Conservation (phyloP, 306 rosid species). For the Echinosophora koreensis region DNA sequence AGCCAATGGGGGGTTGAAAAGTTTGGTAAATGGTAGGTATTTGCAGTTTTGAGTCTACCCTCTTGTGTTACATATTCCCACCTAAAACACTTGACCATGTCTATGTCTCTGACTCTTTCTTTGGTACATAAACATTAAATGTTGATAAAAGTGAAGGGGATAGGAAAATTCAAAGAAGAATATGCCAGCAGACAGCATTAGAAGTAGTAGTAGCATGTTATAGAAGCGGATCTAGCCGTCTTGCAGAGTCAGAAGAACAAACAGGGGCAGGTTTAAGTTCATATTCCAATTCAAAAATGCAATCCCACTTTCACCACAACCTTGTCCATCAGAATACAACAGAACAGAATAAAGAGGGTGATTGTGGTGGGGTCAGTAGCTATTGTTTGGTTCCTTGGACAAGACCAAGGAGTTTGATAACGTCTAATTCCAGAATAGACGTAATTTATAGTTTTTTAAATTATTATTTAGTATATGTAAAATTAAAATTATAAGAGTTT, state of each 20-base stretch:
- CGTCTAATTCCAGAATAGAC: too few relatives aligned
- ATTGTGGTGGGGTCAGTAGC: neutral
- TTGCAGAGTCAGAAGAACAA: constrained; percentile 9
- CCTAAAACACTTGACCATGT: constrained; percentile 82
- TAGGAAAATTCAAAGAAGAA: constrained; percentile 64
- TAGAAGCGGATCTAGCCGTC: constrained; percentile 39
- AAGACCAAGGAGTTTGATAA: neutral
- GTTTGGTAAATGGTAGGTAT: constrained; percentile 48
- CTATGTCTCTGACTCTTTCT: constrained; percentile 48
- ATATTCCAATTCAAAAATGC: neutral
- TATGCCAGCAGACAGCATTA: constrained; percentile 37
- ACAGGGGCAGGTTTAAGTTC: neutral
- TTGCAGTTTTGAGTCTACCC: constrained; percentile 50
- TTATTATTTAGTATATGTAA: too few relatives aligned
- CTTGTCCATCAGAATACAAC: neutral
- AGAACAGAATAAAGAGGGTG: constrained; percentile 10
- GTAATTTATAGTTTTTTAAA: too few relatives aligned
- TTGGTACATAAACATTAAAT: constrained; percentile 28
- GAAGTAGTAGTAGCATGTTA: constrained; percentile 44
- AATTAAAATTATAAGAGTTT: too few relatives aligned
- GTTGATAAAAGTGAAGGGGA: constrained; percentile 30
- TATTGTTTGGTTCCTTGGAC: constrained; percentile 38
- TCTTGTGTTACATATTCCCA: constrained; percentile 55
- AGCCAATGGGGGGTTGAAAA: neutral
- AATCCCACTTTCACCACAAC: neutral